Evolutionary conservation across 2,329 filamentous ascomycete species (phyloP).

Genomic region (Rutstroemia sydowiana): DNA sequence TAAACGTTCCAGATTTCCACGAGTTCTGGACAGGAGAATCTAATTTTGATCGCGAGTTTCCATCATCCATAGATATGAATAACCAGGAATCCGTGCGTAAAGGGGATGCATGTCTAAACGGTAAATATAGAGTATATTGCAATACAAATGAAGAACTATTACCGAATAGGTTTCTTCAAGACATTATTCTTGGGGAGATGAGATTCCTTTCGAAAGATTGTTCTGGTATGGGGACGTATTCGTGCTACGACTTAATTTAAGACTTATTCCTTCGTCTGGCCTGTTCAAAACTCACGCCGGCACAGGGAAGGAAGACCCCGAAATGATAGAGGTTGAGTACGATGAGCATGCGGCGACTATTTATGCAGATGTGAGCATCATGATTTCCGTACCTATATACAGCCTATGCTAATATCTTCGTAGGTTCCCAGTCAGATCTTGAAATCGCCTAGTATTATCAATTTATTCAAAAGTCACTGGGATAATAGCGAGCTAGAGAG

Average conservation of each 20-base stretch:
- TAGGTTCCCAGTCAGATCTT: background rate
- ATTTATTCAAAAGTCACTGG: background rate
- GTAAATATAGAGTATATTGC: background rate
- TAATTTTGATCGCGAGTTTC: slow-evolving; percentile 5
- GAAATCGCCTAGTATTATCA: too few relatives aligned
- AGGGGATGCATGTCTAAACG: slow-evolving; percentile 1
- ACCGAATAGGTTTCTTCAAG: slow-evolving; percentile 1
- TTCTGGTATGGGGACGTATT: background rate
- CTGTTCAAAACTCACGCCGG: background rate
- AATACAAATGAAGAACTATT: background rate
- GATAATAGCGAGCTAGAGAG: background rate
- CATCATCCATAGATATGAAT: background rate
- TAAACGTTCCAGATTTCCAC: slow-evolving; percentile 2
- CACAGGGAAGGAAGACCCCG: background rate
- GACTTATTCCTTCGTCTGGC: background rate
- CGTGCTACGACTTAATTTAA: background rate
- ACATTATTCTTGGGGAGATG: background rate
- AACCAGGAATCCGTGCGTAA: background rate
- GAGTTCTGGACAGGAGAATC: slow-evolving; percentile 1
- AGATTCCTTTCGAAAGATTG: background rate
- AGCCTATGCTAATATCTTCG: background rate
- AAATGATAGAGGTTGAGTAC: slow-evolving; percentile 1
- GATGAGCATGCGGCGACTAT: slow-evolving; percentile 4
- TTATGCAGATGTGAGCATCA: slow-evolving; percentile 4
- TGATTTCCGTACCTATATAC: background rate